Percentiles rank a stretch among this genome's conserved stretches.
phyloP scores from a whole-genome alignment of 768 basidiomycete genomes.

The Hericium rajendrae region DNA sequence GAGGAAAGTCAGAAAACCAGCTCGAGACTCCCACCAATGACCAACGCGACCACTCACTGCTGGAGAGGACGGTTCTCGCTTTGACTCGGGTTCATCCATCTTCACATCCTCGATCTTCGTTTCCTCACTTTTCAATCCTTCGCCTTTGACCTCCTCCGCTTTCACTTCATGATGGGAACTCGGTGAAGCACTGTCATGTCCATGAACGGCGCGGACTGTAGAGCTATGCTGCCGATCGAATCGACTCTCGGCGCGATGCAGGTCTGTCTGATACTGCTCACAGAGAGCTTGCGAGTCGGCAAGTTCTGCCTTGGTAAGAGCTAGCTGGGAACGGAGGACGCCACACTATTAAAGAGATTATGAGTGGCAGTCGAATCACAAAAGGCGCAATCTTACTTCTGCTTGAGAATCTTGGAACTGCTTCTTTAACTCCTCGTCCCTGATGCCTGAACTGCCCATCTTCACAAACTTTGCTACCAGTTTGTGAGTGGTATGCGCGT shows the following conservation, averaged over 20 bases:
- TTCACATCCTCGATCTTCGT: slow-evolving; percentile 36
- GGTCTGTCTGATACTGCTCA: slow-evolving; percentile 39
- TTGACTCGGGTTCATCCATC: slow-evolving; percentile 2
- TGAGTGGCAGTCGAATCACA: slow-evolving; percentile 5
- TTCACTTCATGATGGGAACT: slow-evolving; percentile 2
- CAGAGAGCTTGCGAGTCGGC: slow-evolving; percentile 40
- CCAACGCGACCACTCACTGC: slow-evolving; percentile 55
- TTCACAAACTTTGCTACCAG: slow-evolving; percentile 52
- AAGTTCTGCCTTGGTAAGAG: slow-evolving; percentile 37
- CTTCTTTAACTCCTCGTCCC: slow-evolving; percentile 31
- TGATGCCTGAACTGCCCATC: slow-evolving; percentile 25
- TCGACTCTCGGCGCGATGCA: slow-evolving; percentile 49
- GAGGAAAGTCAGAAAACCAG: slow-evolving; percentile 29
- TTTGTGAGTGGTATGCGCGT: slow-evolving; percentile 46
- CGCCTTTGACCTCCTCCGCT: slow-evolving; percentile 6
- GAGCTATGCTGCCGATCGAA: slow-evolving; percentile 50
- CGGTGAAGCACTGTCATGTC: slow-evolving; percentile 2
- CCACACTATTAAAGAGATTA: slow-evolving; percentile 32
- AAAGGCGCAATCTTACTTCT: slow-evolving; percentile 36
- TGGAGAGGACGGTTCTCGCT: slow-evolving; percentile 42
- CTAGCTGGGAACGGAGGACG: slow-evolving; percentile 49
- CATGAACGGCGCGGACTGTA: slow-evolving; percentile 27
- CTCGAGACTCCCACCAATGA: slow-evolving; percentile 55
- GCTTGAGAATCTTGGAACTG: slow-evolving; percentile 46
- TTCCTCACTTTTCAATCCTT: slow-evolving; percentile 17